These are phyloP conservation scores for Venturia oleaginea DNA, from an alignment of 2,329 filamentous ascomycete genomes.

Conservation along the genomic window DNA sequence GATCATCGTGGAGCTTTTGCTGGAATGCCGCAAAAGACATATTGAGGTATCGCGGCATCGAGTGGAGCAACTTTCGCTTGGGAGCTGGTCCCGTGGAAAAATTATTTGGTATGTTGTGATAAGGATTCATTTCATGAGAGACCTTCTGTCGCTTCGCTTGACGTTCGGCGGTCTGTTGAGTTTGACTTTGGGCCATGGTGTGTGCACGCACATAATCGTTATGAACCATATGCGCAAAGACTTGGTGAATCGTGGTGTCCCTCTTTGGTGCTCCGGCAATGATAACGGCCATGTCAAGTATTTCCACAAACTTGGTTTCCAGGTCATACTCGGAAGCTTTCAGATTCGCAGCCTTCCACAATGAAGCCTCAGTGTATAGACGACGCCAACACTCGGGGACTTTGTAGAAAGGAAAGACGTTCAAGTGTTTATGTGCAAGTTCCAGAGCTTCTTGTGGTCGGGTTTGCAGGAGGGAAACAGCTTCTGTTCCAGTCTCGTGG, in stretches of 20 bases:
- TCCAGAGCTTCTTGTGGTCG: conserved; percentile 10
- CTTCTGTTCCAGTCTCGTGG: background rate
- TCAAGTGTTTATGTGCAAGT: conserved; percentile 42
- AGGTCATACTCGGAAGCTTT: conserved; percentile 26
- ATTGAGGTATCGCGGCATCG: conserved; percentile 19
- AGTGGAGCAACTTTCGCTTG: conserved; percentile 22
- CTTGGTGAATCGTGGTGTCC: conserved; percentile 24
- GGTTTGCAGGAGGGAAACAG: conserved; percentile 4
- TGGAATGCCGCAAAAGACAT: conserved; percentile 22
- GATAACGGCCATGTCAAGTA: conserved; percentile 69
- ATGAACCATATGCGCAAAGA: background rate
- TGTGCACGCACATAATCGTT: background rate
- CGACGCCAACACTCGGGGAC: conserved; percentile 61
- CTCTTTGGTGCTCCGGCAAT: conserved; percentile 58
- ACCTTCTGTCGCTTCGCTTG: background rate
- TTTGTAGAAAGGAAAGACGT: conserved; percentile 58
- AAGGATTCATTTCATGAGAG: background rate
- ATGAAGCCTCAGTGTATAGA: conserved; percentile 60
- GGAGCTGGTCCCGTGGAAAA: background rate
- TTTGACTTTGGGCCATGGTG: conserved; percentile 19
- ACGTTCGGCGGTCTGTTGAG: conserved; percentile 23
- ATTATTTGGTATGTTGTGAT: background rate
- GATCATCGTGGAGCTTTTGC: conserved; percentile 17
- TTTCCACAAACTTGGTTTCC: conserved; percentile 51
- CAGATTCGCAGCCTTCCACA: conserved; percentile 29